Evolutionary conservation across 179 eudicot genomes (phyloP).

Genomic region (Carnegiea gigantea): DNA sequence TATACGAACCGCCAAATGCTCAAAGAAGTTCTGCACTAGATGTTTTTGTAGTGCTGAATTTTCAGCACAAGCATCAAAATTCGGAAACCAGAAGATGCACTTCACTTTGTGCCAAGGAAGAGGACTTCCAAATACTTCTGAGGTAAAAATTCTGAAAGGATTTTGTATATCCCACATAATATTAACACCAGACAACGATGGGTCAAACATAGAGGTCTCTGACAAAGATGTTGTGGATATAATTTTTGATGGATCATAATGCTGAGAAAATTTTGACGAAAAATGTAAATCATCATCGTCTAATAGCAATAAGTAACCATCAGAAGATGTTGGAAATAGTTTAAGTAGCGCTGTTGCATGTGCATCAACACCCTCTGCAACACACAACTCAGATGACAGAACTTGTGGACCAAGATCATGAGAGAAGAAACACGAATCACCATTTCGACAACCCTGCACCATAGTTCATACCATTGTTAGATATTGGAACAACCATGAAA

Average conservation of each 20-base stretch:
- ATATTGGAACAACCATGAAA: constrained; percentile 13
- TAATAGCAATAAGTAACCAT: constrained; percentile 53
- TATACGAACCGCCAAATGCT: constrained; percentile 57
- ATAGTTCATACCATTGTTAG: constrained; percentile 14
- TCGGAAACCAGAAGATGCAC: constrained; percentile 72
- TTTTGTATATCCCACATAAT: constrained; percentile 51
- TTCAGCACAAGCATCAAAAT: constrained; percentile 41
- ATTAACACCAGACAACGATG: constrained; percentile 41
- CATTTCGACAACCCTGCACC: constrained; percentile 87
- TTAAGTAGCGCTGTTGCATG: constrained; percentile 45
- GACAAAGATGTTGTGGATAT: constrained; percentile 56
- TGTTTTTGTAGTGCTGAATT: constrained; percentile 47
- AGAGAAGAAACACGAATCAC: constrained; percentile 64
- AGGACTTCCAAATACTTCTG: constrained; percentile 35
- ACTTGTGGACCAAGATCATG: constrained; percentile 49
- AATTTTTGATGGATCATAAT: constrained; percentile 56
- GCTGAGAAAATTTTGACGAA: constrained; percentile 43
- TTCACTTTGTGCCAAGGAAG: constrained; percentile 69
- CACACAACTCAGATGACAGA: constrained; percentile 35
- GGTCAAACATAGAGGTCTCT: constrained; percentile 34
- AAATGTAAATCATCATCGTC: constrained; percentile 67
- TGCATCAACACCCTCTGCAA: constrained; percentile 51
- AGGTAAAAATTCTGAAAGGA: constrained; percentile 44
- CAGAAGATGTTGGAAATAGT: constrained; percentile 45
- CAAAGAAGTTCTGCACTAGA: constrained; percentile 52